phyloP scores from a whole-genome alignment of 2,329 filamentous ascomycete genomes.

The Hypomyces rosellus region DNA sequence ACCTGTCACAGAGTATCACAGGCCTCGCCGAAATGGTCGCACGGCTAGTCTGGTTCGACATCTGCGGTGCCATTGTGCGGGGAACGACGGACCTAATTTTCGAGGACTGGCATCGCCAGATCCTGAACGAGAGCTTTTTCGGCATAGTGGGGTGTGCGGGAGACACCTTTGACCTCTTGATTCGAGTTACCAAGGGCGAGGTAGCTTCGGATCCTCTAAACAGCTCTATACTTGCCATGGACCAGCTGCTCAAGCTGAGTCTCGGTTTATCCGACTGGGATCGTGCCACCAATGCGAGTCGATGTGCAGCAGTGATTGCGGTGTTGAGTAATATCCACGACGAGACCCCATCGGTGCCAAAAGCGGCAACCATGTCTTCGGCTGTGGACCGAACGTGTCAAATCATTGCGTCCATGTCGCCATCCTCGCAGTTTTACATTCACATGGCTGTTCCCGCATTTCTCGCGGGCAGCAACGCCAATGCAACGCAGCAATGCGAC shows the following conservation, averaged over 20 bases:
- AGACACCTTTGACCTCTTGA: slow-evolving; percentile 32
- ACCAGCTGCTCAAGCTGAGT: slow-evolving; percentile 18
- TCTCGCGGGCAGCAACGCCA: slow-evolving; percentile 31
- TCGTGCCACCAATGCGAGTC: slow-evolving; percentile 24
- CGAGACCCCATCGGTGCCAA: neutral
- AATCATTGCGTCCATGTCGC: slow-evolving; percentile 24
- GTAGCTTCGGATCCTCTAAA: slow-evolving; percentile 9
- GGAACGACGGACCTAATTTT: slow-evolving; percentile 26
- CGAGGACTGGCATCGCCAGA: slow-evolving; percentile 34
- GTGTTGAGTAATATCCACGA: slow-evolving; percentile 15
- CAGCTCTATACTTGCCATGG: slow-evolving; percentile 20
- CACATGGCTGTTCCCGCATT: slow-evolving; percentile 33
- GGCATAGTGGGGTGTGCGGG: slow-evolving; percentile 30
- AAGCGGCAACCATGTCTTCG: slow-evolving; percentile 18
- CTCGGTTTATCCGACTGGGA: slow-evolving; percentile 16
- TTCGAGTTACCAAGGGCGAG: slow-evolving; percentile 23
- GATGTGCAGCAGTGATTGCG: slow-evolving; percentile 31
- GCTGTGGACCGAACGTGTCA: slow-evolving; percentile 31
- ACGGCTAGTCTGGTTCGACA: slow-evolving; percentile 36
- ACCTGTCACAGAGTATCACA: slow-evolving; percentile 25
- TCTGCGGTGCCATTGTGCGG: slow-evolving; percentile 23
- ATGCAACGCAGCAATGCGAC: slow-evolving; percentile 25
- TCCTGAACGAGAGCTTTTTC: slow-evolving; percentile 28
- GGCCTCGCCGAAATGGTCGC: slow-evolving; percentile 33
- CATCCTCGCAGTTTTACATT: slow-evolving; percentile 31